phyloP scores from a whole-genome alignment of 2,329 filamentous ascomycete genomes.

The Claviceps purpurea region DNA sequence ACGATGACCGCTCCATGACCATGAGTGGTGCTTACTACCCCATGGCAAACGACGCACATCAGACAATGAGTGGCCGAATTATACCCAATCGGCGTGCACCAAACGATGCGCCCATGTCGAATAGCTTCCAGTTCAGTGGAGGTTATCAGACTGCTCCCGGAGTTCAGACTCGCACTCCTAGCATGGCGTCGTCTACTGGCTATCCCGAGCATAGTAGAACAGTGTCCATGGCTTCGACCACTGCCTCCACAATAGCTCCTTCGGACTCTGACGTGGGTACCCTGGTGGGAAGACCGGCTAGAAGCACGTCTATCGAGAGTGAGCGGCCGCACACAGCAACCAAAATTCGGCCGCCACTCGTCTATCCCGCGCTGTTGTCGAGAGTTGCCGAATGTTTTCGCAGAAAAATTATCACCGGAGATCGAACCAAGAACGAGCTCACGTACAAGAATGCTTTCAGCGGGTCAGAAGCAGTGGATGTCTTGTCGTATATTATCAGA shows the following conservation, averaged over 20 bases:
- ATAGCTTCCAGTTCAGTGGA: constrained; percentile 22
- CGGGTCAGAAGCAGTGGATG: constrained; percentile 86
- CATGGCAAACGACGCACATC: constrained; percentile 64
- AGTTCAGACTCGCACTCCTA: constrained; percentile 44
- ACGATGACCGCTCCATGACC: constrained; percentile 91
- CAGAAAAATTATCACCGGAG: constrained; percentile 71
- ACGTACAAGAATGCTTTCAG: constrained; percentile 97
- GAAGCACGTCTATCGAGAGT: constrained; percentile 40
- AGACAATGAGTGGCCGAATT: constrained; percentile 85
- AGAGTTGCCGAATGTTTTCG: constrained; percentile 85
- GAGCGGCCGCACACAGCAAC: constrained; percentile 42
- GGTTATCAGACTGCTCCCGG: constrained; percentile 34
- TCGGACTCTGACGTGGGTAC: constrained; percentile 39
- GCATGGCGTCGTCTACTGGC: constrained; percentile 43
- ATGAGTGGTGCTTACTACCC: constrained; percentile 64
- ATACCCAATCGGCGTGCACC: constrained; percentile 58
- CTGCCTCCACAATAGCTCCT: constrained; percentile 55
- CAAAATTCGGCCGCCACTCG: constrained; percentile 63
- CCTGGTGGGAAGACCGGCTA: constrained; percentile 43
- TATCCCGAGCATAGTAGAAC: constrained; percentile 43
- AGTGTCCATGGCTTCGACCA: constrained; percentile 87
- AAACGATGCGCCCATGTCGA: constrained; percentile 24
- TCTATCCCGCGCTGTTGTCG: constrained; percentile 90
- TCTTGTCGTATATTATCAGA: constrained; percentile 92
- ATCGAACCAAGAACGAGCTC: constrained; percentile 90